These are phyloP conservation scores for Phanerochaete sordida DNA, from an alignment of 768 basidiomycete species.

Conservation along the genomic window DNA sequence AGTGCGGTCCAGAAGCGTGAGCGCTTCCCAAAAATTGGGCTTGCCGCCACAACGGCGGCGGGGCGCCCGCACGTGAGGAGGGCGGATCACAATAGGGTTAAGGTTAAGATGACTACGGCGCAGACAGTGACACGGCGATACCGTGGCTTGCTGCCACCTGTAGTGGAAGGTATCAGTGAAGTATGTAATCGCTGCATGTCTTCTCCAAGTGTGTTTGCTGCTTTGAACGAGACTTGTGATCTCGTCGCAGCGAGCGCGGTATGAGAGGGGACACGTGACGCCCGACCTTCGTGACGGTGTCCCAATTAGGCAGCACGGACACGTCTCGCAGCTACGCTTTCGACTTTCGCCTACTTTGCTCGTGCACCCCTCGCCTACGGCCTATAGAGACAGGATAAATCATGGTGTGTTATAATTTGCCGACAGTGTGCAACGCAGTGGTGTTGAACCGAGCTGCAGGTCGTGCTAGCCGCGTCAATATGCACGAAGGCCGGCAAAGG, in stretches of 20 bases:
- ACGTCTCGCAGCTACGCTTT: background rate
- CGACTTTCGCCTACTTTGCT: background rate
- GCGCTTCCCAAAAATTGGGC: background rate
- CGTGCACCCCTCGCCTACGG: background rate
- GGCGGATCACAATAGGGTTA: background rate
- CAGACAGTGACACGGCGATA: too few species aligned
- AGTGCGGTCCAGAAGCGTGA: background rate
- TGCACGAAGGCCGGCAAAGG: slow-evolving; percentile 94
- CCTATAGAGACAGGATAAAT: background rate
- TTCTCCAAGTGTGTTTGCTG: too few species aligned
- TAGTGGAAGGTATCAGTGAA: too few species aligned
- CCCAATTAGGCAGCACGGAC: background rate
- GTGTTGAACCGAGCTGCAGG: slow-evolving; percentile 42
- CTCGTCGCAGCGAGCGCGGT: too few species aligned
- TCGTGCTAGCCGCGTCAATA: slow-evolving; percentile 92
- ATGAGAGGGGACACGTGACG: too few species aligned
- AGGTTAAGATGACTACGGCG: too few species aligned
- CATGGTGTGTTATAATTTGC: background rate
- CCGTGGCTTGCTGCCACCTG: too few species aligned
- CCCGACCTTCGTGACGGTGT: background rate
- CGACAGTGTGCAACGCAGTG: background rate
- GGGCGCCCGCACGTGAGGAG: too few species aligned
- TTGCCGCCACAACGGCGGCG: background rate
- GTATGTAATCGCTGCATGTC: too few species aligned
- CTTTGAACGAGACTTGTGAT: too few species aligned